phyloP scores from a whole-genome alignment of 2,329 filamentous ascomycete genomes.

The Phialemonium atrogriseum region DNA sequence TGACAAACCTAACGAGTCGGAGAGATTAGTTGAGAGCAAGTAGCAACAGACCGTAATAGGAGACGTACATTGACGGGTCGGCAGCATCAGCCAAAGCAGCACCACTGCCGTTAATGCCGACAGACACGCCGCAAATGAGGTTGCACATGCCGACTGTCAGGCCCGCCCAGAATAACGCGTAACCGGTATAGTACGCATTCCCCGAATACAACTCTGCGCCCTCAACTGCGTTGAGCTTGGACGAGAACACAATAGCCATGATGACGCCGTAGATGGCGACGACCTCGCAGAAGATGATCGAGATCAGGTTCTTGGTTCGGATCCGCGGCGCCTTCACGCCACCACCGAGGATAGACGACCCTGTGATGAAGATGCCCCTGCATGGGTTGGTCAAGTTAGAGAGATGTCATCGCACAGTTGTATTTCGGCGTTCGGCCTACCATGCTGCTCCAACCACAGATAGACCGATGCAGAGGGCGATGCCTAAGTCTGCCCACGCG shows the following conservation, averaged over 20 bases:
- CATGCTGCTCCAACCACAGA: conserved; percentile 97
- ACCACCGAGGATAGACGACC: conserved; percentile 92
- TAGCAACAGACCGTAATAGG: background rate
- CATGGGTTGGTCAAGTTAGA: no score
- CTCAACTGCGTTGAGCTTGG: conserved; percentile 65
- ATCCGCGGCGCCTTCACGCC: conserved; percentile 96
- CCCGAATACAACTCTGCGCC: conserved; percentile 61
- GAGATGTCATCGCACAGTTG: no score
- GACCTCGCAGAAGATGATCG: conserved; percentile 99
- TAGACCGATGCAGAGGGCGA: conserved; percentile 87
- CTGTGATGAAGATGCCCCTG: conserved; percentile 98
- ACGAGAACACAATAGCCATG: conserved; percentile 97
- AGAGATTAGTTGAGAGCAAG: conserved; percentile 13
- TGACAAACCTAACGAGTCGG: conserved; percentile 66
- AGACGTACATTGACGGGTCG: conserved; percentile 73
- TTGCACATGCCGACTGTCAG: conserved; percentile 94
- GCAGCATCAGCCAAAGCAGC: conserved; percentile 94
- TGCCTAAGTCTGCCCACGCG: conserved; percentile 85
- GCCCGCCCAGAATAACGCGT: conserved; percentile 91
- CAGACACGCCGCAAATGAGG: conserved; percentile 87
- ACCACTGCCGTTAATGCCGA: conserved; percentile 96
- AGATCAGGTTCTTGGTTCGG: conserved; percentile 98
- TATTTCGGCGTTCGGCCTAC: conserved; percentile 50
- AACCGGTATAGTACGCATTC: conserved; percentile 88
- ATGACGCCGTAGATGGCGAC: conserved; percentile 99